These are phyloP conservation scores for Petunia axillaris DNA, from an alignment of 257 asterid genomes.

Conservation along the genomic window DNA sequence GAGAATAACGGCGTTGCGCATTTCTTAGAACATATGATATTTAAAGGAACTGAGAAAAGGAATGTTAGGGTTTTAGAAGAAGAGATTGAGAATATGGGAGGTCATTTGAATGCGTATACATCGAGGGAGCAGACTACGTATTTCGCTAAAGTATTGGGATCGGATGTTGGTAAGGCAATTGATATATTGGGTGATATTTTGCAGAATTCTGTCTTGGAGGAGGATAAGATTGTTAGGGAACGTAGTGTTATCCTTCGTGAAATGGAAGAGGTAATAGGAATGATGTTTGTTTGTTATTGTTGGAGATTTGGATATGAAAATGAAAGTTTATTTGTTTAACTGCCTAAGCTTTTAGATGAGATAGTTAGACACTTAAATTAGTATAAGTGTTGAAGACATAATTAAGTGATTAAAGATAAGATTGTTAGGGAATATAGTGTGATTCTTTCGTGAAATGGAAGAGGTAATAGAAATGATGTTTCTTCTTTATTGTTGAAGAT, in stretches of 20 bases:
- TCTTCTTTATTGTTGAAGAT: too few species aligned
- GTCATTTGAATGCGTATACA: slow-evolving; percentile 94
- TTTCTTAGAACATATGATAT: slow-evolving; percentile 95
- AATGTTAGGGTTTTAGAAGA: slow-evolving; percentile 71
- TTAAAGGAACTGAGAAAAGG: slow-evolving; percentile 83
- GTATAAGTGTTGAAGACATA: neutral
- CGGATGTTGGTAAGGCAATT: slow-evolving; percentile 62
- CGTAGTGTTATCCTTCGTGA: slow-evolving; percentile 89
- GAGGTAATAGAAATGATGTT: neutral
- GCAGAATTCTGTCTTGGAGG: slow-evolving; percentile 78
- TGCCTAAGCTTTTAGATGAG: neutral
- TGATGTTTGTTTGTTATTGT: too few species aligned
- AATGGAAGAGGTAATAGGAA: slow-evolving; percentile 79
- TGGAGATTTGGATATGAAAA: too few species aligned
- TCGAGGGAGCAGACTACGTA: slow-evolving; percentile 94
- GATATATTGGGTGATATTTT: slow-evolving; percentile 80
- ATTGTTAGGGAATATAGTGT: neutral
- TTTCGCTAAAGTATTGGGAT: slow-evolving; percentile 75
- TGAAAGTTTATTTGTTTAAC: neutral
- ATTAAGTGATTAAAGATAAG: neutral
- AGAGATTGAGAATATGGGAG: slow-evolving; percentile 98
- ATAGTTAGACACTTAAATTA: neutral
- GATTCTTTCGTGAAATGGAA: neutral
- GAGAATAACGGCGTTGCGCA: slow-evolving; percentile 91
- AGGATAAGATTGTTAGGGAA: slow-evolving; percentile 65